Percentiles rank a stretch among this genome's conserved stretches.
Conservation (phyloP, 495 filamentous ascomycete genomes). For the Neurospora sublineolata region DNA sequence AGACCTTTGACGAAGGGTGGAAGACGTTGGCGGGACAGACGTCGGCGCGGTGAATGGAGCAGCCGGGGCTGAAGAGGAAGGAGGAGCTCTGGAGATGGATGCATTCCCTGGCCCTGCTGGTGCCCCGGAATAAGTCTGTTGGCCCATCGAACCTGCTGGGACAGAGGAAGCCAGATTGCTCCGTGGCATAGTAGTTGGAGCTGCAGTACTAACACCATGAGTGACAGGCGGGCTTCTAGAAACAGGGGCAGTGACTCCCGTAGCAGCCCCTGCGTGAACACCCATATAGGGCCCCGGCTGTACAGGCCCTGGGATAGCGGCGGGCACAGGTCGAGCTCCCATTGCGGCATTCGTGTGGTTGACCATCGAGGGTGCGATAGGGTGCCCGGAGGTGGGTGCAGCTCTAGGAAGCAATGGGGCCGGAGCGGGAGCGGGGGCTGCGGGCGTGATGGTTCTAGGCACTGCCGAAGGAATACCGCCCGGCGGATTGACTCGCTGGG, state of each 20-base stretch:
- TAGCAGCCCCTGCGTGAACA: not conserved
- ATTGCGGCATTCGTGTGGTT: not conserved
- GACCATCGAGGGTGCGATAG: not conserved
- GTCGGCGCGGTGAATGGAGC: not conserved
- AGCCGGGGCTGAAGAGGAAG: not conserved
- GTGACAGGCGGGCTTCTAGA: not conserved
- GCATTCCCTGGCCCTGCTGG: not conserved
- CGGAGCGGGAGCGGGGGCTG: not conserved
- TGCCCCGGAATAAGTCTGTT: not conserved
- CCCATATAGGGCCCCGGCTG: not conserved
- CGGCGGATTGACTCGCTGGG: not conserved
- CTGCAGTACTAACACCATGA: not conserved
- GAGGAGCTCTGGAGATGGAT: not conserved
- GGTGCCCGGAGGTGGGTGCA: not conserved
- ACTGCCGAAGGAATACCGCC: not conserved
- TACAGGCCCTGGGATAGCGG: not conserved
- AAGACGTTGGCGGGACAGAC: not conserved
- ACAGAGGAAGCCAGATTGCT: not conserved
- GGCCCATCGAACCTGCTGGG: not conserved
- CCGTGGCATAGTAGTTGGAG: not conserved
- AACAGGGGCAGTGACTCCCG: not conserved
- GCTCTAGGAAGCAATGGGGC: not conserved
- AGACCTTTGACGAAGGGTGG: not conserved
- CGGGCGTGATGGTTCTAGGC: not conserved
- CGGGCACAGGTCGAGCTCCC: not conserved